phyloP scores from a whole-genome alignment of 495 filamentous ascomycete genomes.

The Amorphotheca resinae region DNA sequence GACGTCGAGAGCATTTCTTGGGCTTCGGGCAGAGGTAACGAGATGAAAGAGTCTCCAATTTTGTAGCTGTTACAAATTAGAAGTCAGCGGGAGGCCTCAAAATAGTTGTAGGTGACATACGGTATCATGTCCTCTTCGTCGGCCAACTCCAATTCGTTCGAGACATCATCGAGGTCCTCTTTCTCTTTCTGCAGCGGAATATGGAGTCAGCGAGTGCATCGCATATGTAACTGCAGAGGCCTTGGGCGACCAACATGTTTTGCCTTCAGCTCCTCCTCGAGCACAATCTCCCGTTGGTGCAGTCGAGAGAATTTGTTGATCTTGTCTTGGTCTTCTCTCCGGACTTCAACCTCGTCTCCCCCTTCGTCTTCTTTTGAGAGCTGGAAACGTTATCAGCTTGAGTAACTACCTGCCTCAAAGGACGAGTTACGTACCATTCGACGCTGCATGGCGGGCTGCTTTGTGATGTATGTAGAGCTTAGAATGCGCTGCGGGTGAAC shows the following conservation, averaged over 20 bases:
- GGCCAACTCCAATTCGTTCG: slow-evolving; percentile 80
- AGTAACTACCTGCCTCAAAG: not conserved
- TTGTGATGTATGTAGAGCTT: not conserved
- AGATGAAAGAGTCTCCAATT: slow-evolving; percentile 90
- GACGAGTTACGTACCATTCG: slow-evolving; percentile 11
- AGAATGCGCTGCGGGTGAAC: not conserved
- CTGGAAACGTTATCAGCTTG: slow-evolving; percentile 30
- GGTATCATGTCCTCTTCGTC: slow-evolving; percentile 91
- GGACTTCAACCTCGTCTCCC: slow-evolving; percentile 75
- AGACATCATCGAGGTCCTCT: slow-evolving; percentile 89
- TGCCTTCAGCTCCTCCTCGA: slow-evolving; percentile 70
- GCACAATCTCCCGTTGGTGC: slow-evolving; percentile 65
- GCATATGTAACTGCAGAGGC: not conserved
- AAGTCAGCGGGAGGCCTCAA: no score
- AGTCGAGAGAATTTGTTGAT: slow-evolving; percentile 96
- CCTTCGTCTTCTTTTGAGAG: slow-evolving; percentile 86
- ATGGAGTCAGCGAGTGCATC: not conserved
- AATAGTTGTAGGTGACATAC: slow-evolving; percentile 36
- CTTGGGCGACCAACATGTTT: slow-evolving; percentile 54
- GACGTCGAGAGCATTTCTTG: slow-evolving; percentile 68
- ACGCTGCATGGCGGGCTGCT: slow-evolving; percentile 14
- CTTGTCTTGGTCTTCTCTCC: slow-evolving; percentile 93
- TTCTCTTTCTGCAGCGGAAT: slow-evolving; percentile 77
- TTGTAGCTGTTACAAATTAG: slow-evolving; percentile 57
- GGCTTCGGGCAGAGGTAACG: slow-evolving; percentile 68